Conservation (phyloP, 1,284 basidiomycete genomes). For the Dichomitus squalens region DNA sequence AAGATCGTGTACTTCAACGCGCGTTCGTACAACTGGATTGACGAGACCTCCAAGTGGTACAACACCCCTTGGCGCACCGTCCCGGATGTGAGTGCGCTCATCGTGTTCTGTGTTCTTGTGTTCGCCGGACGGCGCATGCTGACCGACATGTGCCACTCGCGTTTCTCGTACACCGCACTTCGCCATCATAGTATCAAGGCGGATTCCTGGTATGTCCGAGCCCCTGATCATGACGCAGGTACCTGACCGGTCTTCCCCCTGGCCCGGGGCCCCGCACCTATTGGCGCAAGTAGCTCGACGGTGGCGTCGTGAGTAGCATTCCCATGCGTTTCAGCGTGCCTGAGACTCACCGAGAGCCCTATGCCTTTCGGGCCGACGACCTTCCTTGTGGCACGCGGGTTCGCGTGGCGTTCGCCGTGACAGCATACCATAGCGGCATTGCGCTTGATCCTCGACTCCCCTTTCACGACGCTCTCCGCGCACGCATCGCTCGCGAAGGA, state of each 20-base stretch:
- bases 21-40: constrained; percentile 56
- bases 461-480: constrained; percentile 58
- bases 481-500: constrained; percentile 70
- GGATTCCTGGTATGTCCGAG: constrained; percentile 64
- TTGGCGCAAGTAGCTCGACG: constrained; percentile 54
- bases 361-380: neutral
- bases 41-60: constrained; percentile 71
- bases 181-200: constrained; percentile 68
- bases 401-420: neutral
- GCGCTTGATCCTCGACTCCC: constrained; percentile 58
- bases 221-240: neutral
- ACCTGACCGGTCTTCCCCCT: constrained; percentile 16
- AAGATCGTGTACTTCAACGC: constrained; percentile 65
- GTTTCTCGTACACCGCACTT: neutral
- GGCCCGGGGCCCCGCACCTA: constrained; percentile 8
- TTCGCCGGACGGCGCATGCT: neutral
- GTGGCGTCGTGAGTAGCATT: constrained; percentile 60
- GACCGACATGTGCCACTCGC: neutral
- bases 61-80: constrained; percentile 82
- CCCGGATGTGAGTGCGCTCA: constrained; percentile 61
- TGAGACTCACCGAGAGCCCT: neutral
- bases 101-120: neutral
- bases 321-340: constrained; percentile 3
- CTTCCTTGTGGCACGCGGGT: neutral
- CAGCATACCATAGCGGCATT: constrained; percentile 69